Conservation (phyloP, 1,284 basidiomycete genomes). For the Stereum hirsutum region DNA sequence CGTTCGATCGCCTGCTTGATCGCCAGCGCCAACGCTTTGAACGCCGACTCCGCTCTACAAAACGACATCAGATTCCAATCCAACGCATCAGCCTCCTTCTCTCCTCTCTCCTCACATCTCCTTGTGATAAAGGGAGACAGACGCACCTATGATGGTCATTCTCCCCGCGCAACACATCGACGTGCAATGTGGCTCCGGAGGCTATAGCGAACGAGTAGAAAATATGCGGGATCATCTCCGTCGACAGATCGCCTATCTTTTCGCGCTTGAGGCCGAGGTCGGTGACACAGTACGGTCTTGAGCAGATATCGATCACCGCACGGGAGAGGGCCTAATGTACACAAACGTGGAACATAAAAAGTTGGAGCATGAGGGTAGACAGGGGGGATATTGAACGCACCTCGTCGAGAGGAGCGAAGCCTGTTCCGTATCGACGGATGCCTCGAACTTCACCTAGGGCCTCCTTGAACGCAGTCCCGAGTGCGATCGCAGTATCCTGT, state of each 20-base stretch:
- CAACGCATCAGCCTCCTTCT: slow-evolving; percentile 5
- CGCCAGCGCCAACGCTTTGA: slow-evolving; percentile 95
- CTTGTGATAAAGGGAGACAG: background rate
- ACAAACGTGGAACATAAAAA: too few relatives aligned
- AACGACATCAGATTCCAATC: slow-evolving; percentile 2
- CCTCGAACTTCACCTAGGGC: slow-evolving; percentile 94
- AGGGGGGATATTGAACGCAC: slow-evolving; percentile 30
- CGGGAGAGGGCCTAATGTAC: slow-evolving; percentile 81
- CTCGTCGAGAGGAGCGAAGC: slow-evolving; percentile 96
- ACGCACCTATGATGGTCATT: slow-evolving; percentile 96
- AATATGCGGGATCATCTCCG: slow-evolving; percentile 96
- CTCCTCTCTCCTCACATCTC: background rate
- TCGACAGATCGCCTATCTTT: slow-evolving; percentile 94
- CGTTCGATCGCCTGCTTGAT: slow-evolving; percentile 89
- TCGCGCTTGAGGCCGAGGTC: slow-evolving; percentile 88
- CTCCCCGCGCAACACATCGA: slow-evolving; percentile 89
- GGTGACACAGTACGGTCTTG: slow-evolving; percentile 90
- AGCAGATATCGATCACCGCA: slow-evolving; percentile 97
- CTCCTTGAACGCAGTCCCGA: slow-evolving; percentile 92
- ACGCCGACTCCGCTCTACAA: slow-evolving; percentile 85
- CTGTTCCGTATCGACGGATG: slow-evolving; percentile 93
- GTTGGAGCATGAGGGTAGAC: background rate
- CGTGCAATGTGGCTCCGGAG: slow-evolving; percentile 85
- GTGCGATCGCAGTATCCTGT: slow-evolving; percentile 91
- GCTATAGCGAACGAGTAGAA: slow-evolving; percentile 92